Conservation (phyloP, 2,329 filamentous ascomycete genomes). For the Orbilia quercus region DNA sequence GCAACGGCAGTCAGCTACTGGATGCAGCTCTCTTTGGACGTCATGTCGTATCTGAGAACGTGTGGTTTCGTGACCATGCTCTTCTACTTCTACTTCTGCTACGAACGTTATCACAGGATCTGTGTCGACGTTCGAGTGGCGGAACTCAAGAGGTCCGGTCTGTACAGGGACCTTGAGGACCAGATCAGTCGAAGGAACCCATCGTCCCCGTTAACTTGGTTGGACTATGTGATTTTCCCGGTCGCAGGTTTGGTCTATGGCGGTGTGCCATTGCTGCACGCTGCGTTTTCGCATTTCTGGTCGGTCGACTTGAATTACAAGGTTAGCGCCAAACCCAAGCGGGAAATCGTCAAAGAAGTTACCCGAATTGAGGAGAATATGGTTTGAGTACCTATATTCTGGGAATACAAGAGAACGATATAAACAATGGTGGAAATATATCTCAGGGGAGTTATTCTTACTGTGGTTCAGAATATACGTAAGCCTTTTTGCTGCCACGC, state of each 20-base stretch:
- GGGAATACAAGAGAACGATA: neutral
- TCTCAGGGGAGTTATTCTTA: no score
- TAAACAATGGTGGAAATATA: neutral
- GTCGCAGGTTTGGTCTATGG: conserved; percentile 76
- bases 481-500: neutral
- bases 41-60: conserved; percentile 72
- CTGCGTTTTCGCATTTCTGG: conserved; percentile 77
- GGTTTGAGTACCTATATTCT: conserved; percentile 2
- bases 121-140: conserved; percentile 72
- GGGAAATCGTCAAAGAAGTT: conserved; percentile 34
- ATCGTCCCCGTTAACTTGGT: conserved; percentile 41
- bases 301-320: conserved; percentile 76
- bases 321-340: conserved; percentile 75
- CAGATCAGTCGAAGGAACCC: conserved; percentile 70
- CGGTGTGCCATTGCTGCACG: conserved; percentile 74
- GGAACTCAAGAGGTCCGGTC: conserved; percentile 74
- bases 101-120: conserved; percentile 74
- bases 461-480: no score
- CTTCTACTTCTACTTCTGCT: conserved; percentile 71
- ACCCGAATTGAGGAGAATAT: conserved; percentile 48
- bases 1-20: conserved; percentile 68
- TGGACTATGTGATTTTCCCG: conserved; percentile 75
- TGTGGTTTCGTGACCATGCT: conserved; percentile 73
- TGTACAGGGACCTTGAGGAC: conserved; percentile 72
- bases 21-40: conserved; percentile 69